These are phyloP conservation scores for Posidonia oceanica DNA, from an alignment of 116 monocot genomes.

Conservation along the genomic window DNA sequence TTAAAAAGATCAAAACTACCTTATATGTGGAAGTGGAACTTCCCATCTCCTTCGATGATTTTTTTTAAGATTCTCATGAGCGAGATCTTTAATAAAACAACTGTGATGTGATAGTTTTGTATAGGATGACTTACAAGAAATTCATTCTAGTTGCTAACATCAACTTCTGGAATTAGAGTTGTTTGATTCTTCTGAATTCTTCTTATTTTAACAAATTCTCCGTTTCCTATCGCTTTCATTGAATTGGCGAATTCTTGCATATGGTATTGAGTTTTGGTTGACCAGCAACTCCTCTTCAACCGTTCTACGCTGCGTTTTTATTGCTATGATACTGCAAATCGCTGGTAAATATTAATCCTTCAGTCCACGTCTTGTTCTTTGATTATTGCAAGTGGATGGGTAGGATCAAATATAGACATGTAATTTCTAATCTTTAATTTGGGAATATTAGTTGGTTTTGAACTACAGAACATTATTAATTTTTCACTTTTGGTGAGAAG, in stretches of 20 bases:
- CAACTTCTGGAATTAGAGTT: background rate
- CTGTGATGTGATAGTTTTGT: background rate
- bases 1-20: background rate
- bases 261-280: background rate
- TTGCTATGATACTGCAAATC: background rate
- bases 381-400: no score
- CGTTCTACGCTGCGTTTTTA: background rate
- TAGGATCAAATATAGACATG: no score
- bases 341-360: background rate
- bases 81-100: background rate
- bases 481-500: no score
- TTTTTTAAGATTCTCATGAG: no score
- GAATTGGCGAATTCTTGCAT: background rate
- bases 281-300: background rate
- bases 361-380: background rate
- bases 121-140: background rate
- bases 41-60: background rate
- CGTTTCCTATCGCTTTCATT: background rate
- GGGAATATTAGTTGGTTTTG: no score
- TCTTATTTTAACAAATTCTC: background rate
- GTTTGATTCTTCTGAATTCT: background rate
- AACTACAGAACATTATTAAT: no score
- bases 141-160: background rate
- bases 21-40: no score
- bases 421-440: no score